These are phyloP conservation scores for Blastobotrys chiropterorum DNA, from an alignment of 805 yeast species.

Conservation along the genomic window DNA sequence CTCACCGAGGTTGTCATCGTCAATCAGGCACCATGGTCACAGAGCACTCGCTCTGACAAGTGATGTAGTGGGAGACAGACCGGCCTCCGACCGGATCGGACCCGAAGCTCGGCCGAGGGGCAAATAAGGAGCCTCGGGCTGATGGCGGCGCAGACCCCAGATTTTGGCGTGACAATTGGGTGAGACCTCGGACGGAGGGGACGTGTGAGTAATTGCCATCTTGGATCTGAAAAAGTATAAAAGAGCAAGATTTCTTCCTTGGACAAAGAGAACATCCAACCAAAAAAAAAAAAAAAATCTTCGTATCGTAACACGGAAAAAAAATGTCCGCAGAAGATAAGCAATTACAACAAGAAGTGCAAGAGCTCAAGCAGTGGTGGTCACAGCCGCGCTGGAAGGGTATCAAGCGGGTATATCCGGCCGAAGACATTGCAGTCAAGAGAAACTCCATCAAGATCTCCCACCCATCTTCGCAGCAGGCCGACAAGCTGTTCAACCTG, in stretches of 20 bases:
- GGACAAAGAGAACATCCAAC: not conserved
- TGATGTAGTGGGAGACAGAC: not conserved
- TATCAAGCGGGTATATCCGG: slow-evolving; percentile 80
- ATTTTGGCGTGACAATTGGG: not conserved
- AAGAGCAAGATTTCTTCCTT: not conserved
- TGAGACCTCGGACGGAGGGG: not conserved
- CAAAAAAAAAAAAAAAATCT: too few species aligned
- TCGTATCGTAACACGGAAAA: not conserved
- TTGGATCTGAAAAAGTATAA: not conserved
- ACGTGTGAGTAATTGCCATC: not conserved
- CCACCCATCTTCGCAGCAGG: slow-evolving; percentile 72
- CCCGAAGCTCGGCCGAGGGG: not conserved
- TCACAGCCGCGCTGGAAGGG: slow-evolving; percentile 82
- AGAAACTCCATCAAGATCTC: slow-evolving; percentile 71
- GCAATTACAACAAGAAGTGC: slow-evolving; percentile 60
- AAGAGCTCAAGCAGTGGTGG: slow-evolving; percentile 86
- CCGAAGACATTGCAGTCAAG: slow-evolving; percentile 84
- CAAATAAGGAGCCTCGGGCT: not conserved
- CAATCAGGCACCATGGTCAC: not conserved
- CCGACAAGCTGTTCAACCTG: slow-evolving; percentile 71
- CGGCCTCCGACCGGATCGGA: not conserved
- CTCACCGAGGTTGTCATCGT: too few species aligned
- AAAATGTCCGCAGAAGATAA: slow-evolving; percentile 43
- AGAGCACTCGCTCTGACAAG: not conserved
- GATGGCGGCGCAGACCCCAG: not conserved